A percentile compares a stretch with the other conserved stretches of the same genome.
phyloP scores from a whole-genome alignment of 306 rosid genomes.

The Fragaria vesca region DNA sequence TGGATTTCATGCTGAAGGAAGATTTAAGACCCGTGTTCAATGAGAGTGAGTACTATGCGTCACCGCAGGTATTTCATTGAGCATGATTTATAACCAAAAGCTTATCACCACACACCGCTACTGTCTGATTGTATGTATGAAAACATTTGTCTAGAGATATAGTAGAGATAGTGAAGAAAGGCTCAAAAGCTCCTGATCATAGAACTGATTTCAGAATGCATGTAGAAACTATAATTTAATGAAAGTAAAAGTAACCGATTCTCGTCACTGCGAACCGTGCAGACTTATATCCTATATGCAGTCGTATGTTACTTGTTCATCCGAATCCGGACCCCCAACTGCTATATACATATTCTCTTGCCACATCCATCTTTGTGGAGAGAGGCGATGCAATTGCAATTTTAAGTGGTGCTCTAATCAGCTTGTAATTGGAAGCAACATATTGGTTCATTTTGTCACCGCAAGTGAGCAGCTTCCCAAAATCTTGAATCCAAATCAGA shows the following conservation, averaged over 20 bases:
- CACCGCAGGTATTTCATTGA: slow-evolving; percentile 85
- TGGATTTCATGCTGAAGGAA: slow-evolving; percentile 90
- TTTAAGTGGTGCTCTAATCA: too few relatives aligned
- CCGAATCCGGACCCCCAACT: neutral
- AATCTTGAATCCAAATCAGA: too few relatives aligned
- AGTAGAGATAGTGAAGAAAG: neutral
- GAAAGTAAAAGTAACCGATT: neutral
- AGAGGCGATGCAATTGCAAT: too few relatives aligned
- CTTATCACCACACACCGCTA: too few relatives aligned
- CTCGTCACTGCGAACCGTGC: neutral
- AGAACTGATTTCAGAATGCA: neutral
- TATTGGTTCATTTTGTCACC: too few relatives aligned
- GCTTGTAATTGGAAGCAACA: too few relatives aligned
- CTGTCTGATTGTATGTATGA: neutral
- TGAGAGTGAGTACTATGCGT: slow-evolving; percentile 88
- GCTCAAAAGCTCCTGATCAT: neutral
- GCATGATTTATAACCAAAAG: neutral
- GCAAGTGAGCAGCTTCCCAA: too few relatives aligned
- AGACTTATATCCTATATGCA: neutral
- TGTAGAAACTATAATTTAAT: neutral
- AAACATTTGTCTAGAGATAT: neutral
- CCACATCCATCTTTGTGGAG: too few relatives aligned
- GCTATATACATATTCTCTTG: too few relatives aligned
- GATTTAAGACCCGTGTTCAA: slow-evolving; percentile 90
- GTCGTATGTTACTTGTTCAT: too few relatives aligned